Conservation (phyloP, 768 basidiomycete genomes). For the Sarcomyxa edulis region DNA sequence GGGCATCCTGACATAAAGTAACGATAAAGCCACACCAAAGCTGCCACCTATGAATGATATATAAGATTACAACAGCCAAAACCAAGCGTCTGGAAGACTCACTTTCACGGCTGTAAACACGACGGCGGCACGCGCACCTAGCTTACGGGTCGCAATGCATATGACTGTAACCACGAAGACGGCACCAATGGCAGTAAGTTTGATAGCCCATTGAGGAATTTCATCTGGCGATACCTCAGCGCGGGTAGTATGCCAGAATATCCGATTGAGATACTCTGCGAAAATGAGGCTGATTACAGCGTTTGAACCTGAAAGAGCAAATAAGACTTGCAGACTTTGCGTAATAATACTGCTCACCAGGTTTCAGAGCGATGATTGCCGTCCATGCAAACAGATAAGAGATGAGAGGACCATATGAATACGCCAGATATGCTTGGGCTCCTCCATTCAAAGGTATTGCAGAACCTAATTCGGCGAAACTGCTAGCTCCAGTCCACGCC, state of each 20-base stretch:
- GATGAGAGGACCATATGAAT: slow-evolving; percentile 80
- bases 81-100: slow-evolving; percentile 9
- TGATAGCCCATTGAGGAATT: slow-evolving; percentile 89
- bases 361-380: slow-evolving; percentile 82
- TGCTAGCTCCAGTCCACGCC: slow-evolving; percentile 94
- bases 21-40: slow-evolving; percentile 44
- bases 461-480: slow-evolving; percentile 87
- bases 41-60: slow-evolving; percentile 41
- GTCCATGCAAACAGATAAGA: slow-evolving; percentile 97
- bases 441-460: slow-evolving; percentile 78
- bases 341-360: slow-evolving; percentile 40
- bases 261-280: slow-evolving; percentile 87
- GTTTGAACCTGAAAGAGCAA: slow-evolving; percentile 45
- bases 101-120: slow-evolving; percentile 90
- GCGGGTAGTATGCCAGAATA: slow-evolving; percentile 75
- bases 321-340: not conserved
- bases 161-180: slow-evolving; percentile 69
- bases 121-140: slow-evolving; percentile 79
- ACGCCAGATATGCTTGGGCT: slow-evolving; percentile 79
- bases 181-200: slow-evolving; percentile 74
- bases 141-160: slow-evolving; percentile 70
- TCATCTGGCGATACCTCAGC: slow-evolving; percentile 68
- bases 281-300: slow-evolving; percentile 89
- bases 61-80: slow-evolving; percentile 5
- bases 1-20: slow-evolving; percentile 2